A percentile compares a stretch with the other conserved stretches of the same genome.
phyloP scores from a whole-genome alignment of 495 filamentous ascomycete species.

The Lasiosphaeriaceae sp. region DNA sequence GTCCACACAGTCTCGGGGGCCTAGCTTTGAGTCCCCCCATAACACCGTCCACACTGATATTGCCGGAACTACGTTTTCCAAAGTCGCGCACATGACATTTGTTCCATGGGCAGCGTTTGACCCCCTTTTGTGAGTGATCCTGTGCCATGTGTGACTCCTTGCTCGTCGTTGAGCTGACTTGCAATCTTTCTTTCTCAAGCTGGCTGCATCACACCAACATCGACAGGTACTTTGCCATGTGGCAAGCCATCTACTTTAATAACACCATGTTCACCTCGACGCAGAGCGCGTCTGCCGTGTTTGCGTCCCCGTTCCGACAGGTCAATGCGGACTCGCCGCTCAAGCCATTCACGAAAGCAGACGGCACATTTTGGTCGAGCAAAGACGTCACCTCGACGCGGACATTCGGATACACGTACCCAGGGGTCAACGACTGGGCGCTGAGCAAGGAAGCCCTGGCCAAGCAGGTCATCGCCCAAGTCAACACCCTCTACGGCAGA shows the following conservation, averaged over 20 bases:
- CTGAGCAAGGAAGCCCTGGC: constrained; percentile 12
- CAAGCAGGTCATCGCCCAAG: constrained; percentile 13
- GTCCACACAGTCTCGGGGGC: not conserved
- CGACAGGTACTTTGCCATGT: constrained; percentile 41
- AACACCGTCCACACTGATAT: constrained; percentile 27
- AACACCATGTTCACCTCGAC: constrained; percentile 17
- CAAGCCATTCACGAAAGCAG: constrained; percentile 32
- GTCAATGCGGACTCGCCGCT: constrained; percentile 34
- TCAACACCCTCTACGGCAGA: constrained; percentile 30
- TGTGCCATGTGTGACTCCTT: not conserved
- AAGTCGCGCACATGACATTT: constrained; percentile 18
- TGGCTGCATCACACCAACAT: constrained; percentile 39
- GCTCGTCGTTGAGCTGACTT: not conserved
- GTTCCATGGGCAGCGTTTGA: constrained; percentile 27
- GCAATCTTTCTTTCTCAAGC: not conserved
- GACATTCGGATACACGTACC: constrained; percentile 43
- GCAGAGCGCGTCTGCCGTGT: constrained; percentile 17
- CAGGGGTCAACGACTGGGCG: constrained; percentile 27
- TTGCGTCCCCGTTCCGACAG: constrained; percentile 19
- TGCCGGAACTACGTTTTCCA: constrained; percentile 3
- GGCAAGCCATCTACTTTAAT: constrained; percentile 27
- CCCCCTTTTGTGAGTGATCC: constrained; percentile 20
- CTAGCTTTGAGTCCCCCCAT: constrained; percentile 27
- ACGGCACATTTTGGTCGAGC: constrained; percentile 30
- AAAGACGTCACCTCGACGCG: constrained; percentile 19